A percentile compares a stretch with the other conserved stretches of the same genome.
These are phyloP conservation scores for Dothideomycetes sp. DNA, from an alignment of 2,329 filamentous ascomycete genomes.

Conservation along the genomic window DNA sequence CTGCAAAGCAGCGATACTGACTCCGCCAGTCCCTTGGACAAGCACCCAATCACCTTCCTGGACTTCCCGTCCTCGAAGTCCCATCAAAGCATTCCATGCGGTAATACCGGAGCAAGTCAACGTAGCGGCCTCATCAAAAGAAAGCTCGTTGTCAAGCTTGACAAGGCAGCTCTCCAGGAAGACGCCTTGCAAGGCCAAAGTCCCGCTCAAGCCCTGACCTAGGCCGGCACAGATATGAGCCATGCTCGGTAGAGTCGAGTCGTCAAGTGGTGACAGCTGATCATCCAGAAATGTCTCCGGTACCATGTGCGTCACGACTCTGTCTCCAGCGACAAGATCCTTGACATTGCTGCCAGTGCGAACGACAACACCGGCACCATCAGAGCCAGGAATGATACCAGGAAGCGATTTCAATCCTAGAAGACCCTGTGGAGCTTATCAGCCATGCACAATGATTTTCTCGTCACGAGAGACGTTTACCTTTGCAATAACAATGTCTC, in stretches of 20 bases:
- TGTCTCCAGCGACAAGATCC: too few relatives aligned
- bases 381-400: not conserved
- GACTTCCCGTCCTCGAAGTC: constrained; percentile 28
- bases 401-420: not conserved
- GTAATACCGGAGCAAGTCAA: constrained; percentile 34
- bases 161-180: not conserved
- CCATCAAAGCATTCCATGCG: constrained; percentile 43
- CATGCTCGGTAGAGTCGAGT: too few relatives aligned
- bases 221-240: not conserved
- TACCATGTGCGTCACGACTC: not conserved
- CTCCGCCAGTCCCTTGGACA: constrained; percentile 57
- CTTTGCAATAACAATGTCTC: constrained; percentile 35
- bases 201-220: not conserved
- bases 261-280: too few relatives aligned
- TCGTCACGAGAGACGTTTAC: constrained; percentile 19
- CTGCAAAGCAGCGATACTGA: constrained; percentile 53
- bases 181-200: not conserved
- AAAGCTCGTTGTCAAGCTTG: constrained; percentile 30
- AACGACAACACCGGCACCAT: not conserved
- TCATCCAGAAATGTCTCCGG: not conserved
- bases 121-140: constrained; percentile 34
- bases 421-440: not conserved
- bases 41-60: constrained; percentile 35
- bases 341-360: too few relatives aligned
- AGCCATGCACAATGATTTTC: too few relatives aligned